phyloP scores from a whole-genome alignment of 2,329 filamentous ascomycete species.

The Zymoseptoria tritici region DNA sequence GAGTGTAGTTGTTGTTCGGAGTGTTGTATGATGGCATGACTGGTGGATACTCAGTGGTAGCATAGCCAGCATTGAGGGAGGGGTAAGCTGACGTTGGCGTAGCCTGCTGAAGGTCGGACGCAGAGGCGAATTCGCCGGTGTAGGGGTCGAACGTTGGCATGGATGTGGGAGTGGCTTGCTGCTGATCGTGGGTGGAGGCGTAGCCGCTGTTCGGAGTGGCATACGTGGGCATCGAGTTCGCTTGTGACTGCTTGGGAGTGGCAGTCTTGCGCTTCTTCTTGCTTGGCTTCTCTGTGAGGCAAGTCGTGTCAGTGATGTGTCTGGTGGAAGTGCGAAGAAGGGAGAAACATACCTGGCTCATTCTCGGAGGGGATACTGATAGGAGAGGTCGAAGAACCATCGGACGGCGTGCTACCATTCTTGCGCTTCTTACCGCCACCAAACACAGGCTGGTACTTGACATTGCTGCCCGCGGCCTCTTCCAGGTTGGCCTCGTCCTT shows the following conservation, averaged over 20 bases:
- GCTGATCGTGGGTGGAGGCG: not conserved
- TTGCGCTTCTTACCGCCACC: constrained; percentile 8
- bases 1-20: too few species aligned
- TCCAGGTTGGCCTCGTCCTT: constrained; percentile 6
- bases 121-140: not conserved
- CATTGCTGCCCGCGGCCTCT: constrained; percentile 1
- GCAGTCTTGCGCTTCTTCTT: not conserved
- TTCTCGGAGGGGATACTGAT: not conserved
- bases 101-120: not conserved
- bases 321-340: not conserved
- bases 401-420: not conserved
- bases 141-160: not conserved
- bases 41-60: not conserved
- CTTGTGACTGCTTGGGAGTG: not conserved
- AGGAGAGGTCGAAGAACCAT: not conserved
- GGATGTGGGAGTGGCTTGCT: not conserved
- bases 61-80: not conserved
- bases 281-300: not conserved
- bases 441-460: constrained; percentile 6
- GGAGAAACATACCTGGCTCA: not conserved
- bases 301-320: not conserved
- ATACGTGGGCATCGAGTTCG: not conserved
- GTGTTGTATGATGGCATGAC: too few species aligned
- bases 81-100: not conserved
- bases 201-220: not conserved